Evolutionary conservation across 192 early-diverging fungal genomes (phyloP), one percentile per base, ranked within the genome.

Genomic region (Bifiguratus adelaidae): DNA sequence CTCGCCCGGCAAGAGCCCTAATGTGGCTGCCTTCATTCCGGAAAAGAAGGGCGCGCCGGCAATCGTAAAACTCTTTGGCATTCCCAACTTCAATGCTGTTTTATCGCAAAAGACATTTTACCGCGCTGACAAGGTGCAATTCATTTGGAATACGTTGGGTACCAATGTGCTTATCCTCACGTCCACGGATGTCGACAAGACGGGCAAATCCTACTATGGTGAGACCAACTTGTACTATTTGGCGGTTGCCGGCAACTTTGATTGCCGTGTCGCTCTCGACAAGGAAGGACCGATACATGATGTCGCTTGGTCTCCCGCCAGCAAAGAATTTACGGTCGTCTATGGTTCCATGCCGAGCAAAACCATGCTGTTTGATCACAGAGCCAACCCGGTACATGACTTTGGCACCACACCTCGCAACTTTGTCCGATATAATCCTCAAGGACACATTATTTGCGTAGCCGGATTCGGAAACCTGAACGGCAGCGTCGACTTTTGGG

Each of bases 401-500:
- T 88, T 99, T 67, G 89, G 86, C 53, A 73, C 70, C 26, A 84
- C 80, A 30, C 83, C 87, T 22, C 85, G 95, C 44, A 99, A 99
- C 68, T 78, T 72, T 41, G 86, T 92, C 46, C 76, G 70, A 50
- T 97, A 82, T 76, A 91, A 81, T 48, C 85, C 91, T 25, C 86
- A 94, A 47, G 94, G 96, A 51, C 77, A 92, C 24, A 67, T 91
- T 16, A 64, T 96, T 30, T 84, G 76, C 52, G 76, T 96, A 48
- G 96, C 82, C 19, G 96, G 96, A 32, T 96, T 99, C 52, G 96
- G 96, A 23, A 99, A 96, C 67, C 70, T 99, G 59, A 78, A 86
- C 11, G 94, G 96, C 24, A 86, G 86, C 22, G 69, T 96, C 50
- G 92, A 93, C 53, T 66, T 98, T 42, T 98, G 89, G 86, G 96